Conservation (phyloP, 805 yeast species). For the Metschnikowia sp. region DNA sequence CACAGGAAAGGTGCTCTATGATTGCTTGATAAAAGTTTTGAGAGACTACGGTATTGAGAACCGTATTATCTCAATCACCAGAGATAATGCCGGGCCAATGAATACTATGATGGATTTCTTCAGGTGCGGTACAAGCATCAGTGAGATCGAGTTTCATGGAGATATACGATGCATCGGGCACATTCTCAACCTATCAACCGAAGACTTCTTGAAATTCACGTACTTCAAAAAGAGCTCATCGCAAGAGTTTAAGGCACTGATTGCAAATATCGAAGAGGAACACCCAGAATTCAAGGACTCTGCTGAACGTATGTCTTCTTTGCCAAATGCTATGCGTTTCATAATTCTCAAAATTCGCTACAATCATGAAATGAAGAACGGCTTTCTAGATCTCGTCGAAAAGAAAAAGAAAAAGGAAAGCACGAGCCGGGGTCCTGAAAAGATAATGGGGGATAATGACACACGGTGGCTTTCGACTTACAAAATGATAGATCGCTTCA, state of each 20-base stretch:
- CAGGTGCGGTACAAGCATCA: background rate
- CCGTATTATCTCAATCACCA: slow-evolving; percentile 2
- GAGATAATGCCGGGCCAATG: background rate
- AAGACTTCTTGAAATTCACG: background rate
- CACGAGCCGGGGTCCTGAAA: background rate
- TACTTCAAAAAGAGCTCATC: background rate
- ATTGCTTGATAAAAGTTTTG: background rate
- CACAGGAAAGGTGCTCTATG: background rate
- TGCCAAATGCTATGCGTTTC: slow-evolving; percentile 1
- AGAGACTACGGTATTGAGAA: slow-evolving; percentile 1
- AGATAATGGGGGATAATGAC: background rate
- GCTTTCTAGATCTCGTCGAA: background rate
- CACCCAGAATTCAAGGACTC: background rate
- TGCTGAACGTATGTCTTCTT: background rate
- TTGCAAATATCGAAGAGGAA: background rate
- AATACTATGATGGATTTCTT: background rate
- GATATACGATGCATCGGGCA: slow-evolving; percentile 3
- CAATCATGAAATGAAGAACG: background rate
- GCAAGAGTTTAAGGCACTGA: background rate
- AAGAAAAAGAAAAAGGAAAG: background rate
- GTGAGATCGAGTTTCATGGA: background rate
- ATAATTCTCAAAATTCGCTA: slow-evolving; percentile 1
- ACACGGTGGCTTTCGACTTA: slow-evolving; percentile 3
- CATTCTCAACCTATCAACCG: background rate
- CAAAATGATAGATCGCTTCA: slow-evolving; percentile 2